Conservation (phyloP, 1,284 basidiomycete species). For the Ceratobasidium theobromae region DNA sequence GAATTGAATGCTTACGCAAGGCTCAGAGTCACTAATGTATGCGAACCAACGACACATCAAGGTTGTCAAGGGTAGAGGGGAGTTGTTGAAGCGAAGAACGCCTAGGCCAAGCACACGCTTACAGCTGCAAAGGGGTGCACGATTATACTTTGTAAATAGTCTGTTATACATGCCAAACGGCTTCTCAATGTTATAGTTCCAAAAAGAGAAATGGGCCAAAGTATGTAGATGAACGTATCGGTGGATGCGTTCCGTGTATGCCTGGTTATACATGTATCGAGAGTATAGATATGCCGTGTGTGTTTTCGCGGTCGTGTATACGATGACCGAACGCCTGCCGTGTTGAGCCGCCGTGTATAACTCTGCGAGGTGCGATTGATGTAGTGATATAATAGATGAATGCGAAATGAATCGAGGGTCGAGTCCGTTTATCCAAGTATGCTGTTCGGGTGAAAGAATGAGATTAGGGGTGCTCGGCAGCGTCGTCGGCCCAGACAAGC, state of each 20-base stretch:
- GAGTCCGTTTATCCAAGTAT: conserved; percentile 1
- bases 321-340: too few relatives aligned
- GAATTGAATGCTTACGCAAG: conserved; percentile 29
- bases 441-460: neutral
- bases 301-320: conserved; percentile 10
- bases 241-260: conserved; percentile 2
- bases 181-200: neutral
- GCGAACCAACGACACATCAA: conserved; percentile 46
- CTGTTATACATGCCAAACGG: conserved; percentile 17
- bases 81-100: too few relatives aligned
- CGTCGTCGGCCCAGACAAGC: conserved; percentile 37
- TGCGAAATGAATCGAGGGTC: too few relatives aligned
- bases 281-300: neutral
- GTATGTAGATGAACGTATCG: neutral
- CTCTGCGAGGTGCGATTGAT: too few relatives aligned
- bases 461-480: too few relatives aligned
- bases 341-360: too few relatives aligned
- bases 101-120: neutral
- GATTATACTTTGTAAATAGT: conserved; percentile 24
- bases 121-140: neutral
- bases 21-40: conserved; percentile 45
- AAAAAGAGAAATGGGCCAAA: neutral
- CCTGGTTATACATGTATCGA: conserved; percentile 10
- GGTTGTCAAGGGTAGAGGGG: neutral
- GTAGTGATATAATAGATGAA: too few relatives aligned